A percentile compares a stretch with the other conserved stretches of the same genome.
Evolutionary conservation across 2,329 filamentous ascomycete genomes (phyloP).

Genomic region (Diaporthe sp.): DNA sequence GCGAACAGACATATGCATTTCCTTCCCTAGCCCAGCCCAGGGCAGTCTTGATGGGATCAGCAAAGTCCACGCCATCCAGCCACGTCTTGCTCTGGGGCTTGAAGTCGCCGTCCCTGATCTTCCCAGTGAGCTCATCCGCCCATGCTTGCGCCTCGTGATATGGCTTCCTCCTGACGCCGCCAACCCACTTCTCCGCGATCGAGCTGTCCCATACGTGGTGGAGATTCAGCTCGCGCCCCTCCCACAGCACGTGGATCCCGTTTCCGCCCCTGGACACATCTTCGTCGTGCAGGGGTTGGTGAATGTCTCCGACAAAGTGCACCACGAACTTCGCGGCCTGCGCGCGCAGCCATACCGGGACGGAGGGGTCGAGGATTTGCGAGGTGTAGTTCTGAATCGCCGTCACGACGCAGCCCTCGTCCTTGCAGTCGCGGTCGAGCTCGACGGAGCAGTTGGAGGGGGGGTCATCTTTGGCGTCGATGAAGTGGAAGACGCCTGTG

Average conservation of each 20-base stretch:
- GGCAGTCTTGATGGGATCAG: slow-evolving; percentile 64
- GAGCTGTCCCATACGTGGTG: slow-evolving; percentile 80
- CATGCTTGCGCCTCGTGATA: slow-evolving; percentile 64
- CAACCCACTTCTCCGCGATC: slow-evolving; percentile 73
- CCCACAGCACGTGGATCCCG: slow-evolving; percentile 72
- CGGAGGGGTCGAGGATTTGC: slow-evolving; percentile 57
- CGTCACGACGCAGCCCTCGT: slow-evolving; percentile 69
- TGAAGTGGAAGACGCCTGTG: slow-evolving; percentile 74
- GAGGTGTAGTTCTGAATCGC: slow-evolving; percentile 71
- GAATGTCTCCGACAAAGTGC: slow-evolving; percentile 77
- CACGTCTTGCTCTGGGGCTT: slow-evolving; percentile 60
- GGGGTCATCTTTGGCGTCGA: slow-evolving; percentile 74
- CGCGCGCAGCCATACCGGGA: slow-evolving; percentile 58
- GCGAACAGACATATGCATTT: slow-evolving; percentile 70
- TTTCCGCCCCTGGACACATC: slow-evolving; percentile 75
- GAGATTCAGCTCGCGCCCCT: slow-evolving; percentile 68
- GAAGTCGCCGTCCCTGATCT: slow-evolving; percentile 68
- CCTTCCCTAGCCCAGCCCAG: slow-evolving; percentile 72
- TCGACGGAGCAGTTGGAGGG: slow-evolving; percentile 67
- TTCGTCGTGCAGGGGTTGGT: slow-evolving; percentile 76
- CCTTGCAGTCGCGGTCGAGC: slow-evolving; percentile 70
- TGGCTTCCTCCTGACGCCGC: slow-evolving; percentile 61
- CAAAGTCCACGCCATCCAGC: slow-evolving; percentile 66
- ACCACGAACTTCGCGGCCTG: slow-evolving; percentile 75
- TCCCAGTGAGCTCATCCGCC: slow-evolving; percentile 64